Evolutionary conservation across 1,284 basidiomycete genomes (phyloP).

Genomic region (Trichosporon asahii): DNA sequence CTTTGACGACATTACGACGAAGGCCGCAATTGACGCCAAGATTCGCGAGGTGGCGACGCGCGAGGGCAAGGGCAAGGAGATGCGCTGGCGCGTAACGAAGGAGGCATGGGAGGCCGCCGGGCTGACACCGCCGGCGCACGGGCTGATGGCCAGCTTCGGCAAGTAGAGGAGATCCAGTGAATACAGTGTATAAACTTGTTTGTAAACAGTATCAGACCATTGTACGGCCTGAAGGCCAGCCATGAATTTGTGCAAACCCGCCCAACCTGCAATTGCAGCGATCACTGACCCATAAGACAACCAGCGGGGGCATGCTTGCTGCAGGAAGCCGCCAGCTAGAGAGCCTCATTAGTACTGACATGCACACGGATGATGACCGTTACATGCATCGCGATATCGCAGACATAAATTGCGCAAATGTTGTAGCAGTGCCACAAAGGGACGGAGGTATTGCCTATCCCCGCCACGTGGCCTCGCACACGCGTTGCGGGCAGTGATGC

Average conservation of each 20-base stretch:
- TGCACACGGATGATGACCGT: neutral
- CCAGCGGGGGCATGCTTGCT: no score
- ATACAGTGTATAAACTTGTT: neutral
- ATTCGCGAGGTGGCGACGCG: constrained; percentile 45
- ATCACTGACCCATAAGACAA: no score
- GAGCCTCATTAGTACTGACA: neutral
- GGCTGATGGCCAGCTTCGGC: neutral
- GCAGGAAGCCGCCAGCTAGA: no score
- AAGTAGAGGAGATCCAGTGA: neutral
- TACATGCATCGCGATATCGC: no score
- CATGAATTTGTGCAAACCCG: neutral
- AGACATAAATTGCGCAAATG: neutral
- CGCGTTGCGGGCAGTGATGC: constrained; percentile 10
- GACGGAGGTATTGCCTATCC: constrained; percentile 4
- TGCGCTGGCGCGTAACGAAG: constrained; percentile 41
- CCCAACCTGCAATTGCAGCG: neutral
- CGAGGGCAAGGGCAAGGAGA: constrained; percentile 41
- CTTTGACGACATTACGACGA: constrained; percentile 44
- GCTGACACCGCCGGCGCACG: constrained; percentile 4
- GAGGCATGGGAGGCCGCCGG: constrained; percentile 28
- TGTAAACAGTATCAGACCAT: neutral
- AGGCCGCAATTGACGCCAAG: constrained; percentile 49
- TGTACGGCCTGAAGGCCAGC: neutral
- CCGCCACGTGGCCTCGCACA: constrained; percentile 10
- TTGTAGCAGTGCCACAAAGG: neutral